A percentile compares a stretch with the other conserved stretches of the same genome.
These are phyloP conservation scores for Purshia tridentata DNA, from an alignment of 306 rosid species.

Conservation along the genomic window DNA sequence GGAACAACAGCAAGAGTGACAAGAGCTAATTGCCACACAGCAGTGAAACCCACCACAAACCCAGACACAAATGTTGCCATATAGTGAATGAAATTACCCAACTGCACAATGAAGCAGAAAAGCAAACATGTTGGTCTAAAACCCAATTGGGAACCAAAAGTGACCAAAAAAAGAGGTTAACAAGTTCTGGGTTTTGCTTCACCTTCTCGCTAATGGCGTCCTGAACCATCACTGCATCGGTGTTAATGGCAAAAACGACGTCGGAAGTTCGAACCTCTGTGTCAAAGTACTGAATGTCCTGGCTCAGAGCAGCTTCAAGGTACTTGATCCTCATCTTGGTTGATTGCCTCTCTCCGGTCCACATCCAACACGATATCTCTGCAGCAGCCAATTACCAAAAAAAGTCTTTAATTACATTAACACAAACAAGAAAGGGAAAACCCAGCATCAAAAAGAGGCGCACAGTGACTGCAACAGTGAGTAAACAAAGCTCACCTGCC, in stretches of 20 bases:
- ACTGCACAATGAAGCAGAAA: conserved; percentile 44
- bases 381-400: conserved; percentile 27
- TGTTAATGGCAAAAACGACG: conserved; percentile 84
- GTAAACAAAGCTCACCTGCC: conserved; percentile 63
- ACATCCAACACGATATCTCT: conserved; percentile 99
- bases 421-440: background rate
- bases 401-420: conserved; percentile 16
- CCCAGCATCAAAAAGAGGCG: background rate
- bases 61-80: conserved; percentile 99
- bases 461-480: background rate
- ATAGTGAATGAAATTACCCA: conserved; percentile 93
- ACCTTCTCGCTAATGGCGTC: conserved; percentile 99
- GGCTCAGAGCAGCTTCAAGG: conserved; percentile 82
- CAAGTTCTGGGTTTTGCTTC: conserved; percentile 6
- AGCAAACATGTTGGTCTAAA: background rate
- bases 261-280: conserved; percentile 94
- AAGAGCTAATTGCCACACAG: conserved; percentile 94
- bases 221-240: conserved; percentile 94
- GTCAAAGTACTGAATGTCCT: conserved; percentile 87
- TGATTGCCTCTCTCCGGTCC: conserved; percentile 96
- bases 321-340: conserved; percentile 96
- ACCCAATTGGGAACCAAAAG: background rate
- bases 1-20: conserved; percentile 97
- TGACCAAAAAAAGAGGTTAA: background rate
- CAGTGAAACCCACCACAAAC: conserved; percentile 91